Evolutionary conservation across 2,329 filamentous ascomycete genomes (phyloP), one percentile per base, ranked within the genome.

Genomic region (Colletotrichum sansevieriae): DNA sequence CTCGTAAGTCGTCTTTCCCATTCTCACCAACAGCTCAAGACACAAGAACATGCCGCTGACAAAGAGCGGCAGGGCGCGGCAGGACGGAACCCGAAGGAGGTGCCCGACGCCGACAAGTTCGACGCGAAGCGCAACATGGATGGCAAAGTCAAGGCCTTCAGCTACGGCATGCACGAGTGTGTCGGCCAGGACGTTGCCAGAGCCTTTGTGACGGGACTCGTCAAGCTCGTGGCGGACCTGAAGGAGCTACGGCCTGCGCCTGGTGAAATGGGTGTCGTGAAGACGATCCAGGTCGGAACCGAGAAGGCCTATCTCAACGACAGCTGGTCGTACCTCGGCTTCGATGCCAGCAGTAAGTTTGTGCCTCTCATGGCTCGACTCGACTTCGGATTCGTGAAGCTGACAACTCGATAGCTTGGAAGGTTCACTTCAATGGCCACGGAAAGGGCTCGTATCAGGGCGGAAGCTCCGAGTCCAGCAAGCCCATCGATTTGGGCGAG

Each of bases 141-240:
- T 3, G 73, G 77, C 2, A 37, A n/a, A 4, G 81, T 86, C 35
- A 78, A 80, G 1, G 76, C 83, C 20, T 85, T 81, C 68, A 82
- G 82, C 71, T 80, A 80, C 61, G 83, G 83, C 0, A 79, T 82
- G 37, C 84, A 87, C 73, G 78, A 82, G 33, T 86, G 84, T 65
- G 35, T 84, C 2, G 81, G 78, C 44, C 77, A 78, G 41, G 78
- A 84, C 4, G 71, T 84, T 1, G 78, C 81, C 0, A 75, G 81
- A 12, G 75, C 80, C 0, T 83, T 81, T 51, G 74, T 85, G 5
- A 76, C 74, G 1, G 81, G 80, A 0, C 76, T 85, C 25, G 72
- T 85, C 39, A 83, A 80, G 73, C 76, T 84, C 3, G 74, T 75
- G 0, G 83, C 82, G 0, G 77, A 79, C 13, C 78, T 85, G 61